These are phyloP conservation scores for Tulasnella sp. DNA, from an alignment of 768 basidiomycete species.

Conservation along the genomic window DNA sequence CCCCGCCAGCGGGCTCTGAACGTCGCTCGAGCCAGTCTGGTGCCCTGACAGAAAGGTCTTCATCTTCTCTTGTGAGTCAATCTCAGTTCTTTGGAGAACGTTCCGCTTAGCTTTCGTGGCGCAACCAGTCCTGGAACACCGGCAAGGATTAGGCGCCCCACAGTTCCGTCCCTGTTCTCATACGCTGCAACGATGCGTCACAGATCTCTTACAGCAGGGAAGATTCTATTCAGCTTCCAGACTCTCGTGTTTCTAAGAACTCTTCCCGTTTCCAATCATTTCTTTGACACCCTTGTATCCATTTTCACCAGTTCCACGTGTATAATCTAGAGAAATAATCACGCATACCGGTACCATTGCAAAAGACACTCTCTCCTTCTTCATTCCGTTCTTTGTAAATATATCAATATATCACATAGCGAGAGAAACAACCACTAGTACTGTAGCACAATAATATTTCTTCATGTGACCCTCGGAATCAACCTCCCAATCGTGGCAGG, in stretches of 20 bases:
- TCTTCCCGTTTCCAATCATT: too few relatives aligned
- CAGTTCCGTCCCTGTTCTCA: not conserved
- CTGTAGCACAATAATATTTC: not conserved
- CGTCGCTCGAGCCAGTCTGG: not conserved
- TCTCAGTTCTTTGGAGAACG: not conserved
- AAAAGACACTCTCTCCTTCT: not conserved
- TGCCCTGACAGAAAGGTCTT: not conserved
- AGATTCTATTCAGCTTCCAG: not conserved
- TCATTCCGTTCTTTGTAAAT: not conserved
- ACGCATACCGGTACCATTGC: not conserved
- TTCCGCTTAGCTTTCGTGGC: not conserved
- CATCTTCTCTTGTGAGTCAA: not conserved
- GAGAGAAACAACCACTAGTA: not conserved
- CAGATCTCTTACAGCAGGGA: not conserved
- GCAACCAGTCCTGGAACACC: not conserved
- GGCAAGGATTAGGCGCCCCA: not conserved
- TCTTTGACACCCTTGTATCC: too few relatives aligned
- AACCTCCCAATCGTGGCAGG: conserved; percentile 84
- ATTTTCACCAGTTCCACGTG: not conserved
- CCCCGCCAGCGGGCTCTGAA: not conserved
- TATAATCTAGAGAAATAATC: not conserved
- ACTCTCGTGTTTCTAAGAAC: not conserved
- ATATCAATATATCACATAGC: not conserved
- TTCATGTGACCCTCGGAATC: conserved; percentile 55
- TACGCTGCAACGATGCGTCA: not conserved